These are phyloP conservation scores for Clarkia xantiana DNA, from an alignment of 345 rosid species.

Conservation along the genomic window DNA sequence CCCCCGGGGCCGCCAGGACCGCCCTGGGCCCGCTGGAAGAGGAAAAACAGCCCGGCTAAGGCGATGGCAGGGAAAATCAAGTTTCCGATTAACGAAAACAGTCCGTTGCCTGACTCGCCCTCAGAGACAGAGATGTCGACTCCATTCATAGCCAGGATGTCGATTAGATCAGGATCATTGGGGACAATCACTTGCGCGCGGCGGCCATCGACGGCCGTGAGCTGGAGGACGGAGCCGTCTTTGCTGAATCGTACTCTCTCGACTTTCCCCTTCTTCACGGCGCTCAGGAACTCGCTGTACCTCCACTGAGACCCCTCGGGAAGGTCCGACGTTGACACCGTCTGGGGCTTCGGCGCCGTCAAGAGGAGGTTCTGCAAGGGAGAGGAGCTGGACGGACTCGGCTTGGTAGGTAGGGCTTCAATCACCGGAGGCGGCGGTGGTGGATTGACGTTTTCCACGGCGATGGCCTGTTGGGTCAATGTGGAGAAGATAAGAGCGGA, in stretches of 20 bases:
- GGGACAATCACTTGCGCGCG: slow-evolving; percentile 13
- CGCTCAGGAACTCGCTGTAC: slow-evolving; percentile 18
- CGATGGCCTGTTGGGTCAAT: slow-evolving; percentile 21
- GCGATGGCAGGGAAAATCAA: slow-evolving; percentile 14
- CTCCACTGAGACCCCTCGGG: slow-evolving; percentile 17
- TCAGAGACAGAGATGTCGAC: slow-evolving; percentile 18
- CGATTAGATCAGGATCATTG: slow-evolving; percentile 17
- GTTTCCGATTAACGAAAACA: slow-evolving; percentile 15
- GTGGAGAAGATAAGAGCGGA: slow-evolving; percentile 26
- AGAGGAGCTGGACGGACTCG: slow-evolving; percentile 13
- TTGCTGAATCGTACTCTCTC: slow-evolving; percentile 21
- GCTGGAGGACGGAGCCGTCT: slow-evolving; percentile 17
- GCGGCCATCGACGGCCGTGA: slow-evolving; percentile 18
- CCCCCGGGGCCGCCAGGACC: slow-evolving; percentile 20
- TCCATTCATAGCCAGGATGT: slow-evolving; percentile 15
- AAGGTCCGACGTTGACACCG: slow-evolving; percentile 12
- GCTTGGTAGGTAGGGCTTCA: slow-evolving; percentile 24
- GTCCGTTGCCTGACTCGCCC: slow-evolving; percentile 16
- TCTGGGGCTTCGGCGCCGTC: slow-evolving; percentile 31
- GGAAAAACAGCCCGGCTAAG: slow-evolving; percentile 13
- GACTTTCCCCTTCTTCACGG: slow-evolving; percentile 17
- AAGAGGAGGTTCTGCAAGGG: slow-evolving; percentile 34
- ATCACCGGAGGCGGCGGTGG: slow-evolving; percentile 17
- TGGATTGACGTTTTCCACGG: slow-evolving; percentile 16
- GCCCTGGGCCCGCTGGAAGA: slow-evolving; percentile 18